A percentile compares a stretch with the other conserved stretches of the same genome.
Evolutionary conservation across 352 stramenopile genomes (phyloP).

Genomic region (Globisporangium spiculum): DNA sequence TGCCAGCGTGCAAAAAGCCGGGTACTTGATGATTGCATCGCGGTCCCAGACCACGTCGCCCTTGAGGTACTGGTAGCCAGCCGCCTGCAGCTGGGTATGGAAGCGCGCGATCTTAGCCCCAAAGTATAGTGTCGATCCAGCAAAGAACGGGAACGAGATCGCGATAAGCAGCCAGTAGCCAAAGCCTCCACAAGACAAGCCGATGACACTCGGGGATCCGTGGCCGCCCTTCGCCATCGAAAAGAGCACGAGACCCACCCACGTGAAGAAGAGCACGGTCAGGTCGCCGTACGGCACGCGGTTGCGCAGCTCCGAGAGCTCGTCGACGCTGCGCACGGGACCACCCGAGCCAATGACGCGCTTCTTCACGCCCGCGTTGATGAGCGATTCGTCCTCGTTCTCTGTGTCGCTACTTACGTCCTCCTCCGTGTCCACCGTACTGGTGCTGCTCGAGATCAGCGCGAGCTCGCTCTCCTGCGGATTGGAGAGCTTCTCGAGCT

Average conservation of each 20-base stretch:
- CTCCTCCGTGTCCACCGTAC: constrained; percentile 22
- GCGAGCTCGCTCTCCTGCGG: constrained; percentile 33
- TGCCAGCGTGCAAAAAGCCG: constrained; percentile 64
- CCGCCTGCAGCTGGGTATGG: constrained; percentile 57
- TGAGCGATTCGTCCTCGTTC: constrained; percentile 56
- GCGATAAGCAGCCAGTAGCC: constrained; percentile 65
- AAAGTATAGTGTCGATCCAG: constrained; percentile 70
- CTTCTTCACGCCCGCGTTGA: constrained; percentile 45
- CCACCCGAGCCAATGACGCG: constrained; percentile 21
- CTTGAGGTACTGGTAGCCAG: constrained; percentile 92
- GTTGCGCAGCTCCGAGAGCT: constrained; percentile 52
- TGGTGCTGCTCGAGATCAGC: constrained; percentile 19
- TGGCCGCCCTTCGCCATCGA: constrained; percentile 80
- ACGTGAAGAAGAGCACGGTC: constrained; percentile 69
- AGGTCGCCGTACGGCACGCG: constrained; percentile 61
- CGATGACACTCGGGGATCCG: constrained; percentile 70
- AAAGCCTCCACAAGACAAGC: constrained; percentile 56
- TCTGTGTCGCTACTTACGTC: constrained; percentile 28
- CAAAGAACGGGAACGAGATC: constrained; percentile 72
- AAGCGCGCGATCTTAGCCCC: constrained; percentile 62
- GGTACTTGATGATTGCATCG: constrained; percentile 85
- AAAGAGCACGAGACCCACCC: constrained; percentile 73
- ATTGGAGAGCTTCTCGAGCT: constrained; percentile 37
- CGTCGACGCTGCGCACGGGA: constrained; percentile 33
- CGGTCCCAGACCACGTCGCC: constrained; percentile 95